Percentiles rank a stretch among this genome's conserved stretches.
Conservation (phyloP, 2,329 filamentous ascomycete genomes). For the Pseudogymnoascus sp. region DNA sequence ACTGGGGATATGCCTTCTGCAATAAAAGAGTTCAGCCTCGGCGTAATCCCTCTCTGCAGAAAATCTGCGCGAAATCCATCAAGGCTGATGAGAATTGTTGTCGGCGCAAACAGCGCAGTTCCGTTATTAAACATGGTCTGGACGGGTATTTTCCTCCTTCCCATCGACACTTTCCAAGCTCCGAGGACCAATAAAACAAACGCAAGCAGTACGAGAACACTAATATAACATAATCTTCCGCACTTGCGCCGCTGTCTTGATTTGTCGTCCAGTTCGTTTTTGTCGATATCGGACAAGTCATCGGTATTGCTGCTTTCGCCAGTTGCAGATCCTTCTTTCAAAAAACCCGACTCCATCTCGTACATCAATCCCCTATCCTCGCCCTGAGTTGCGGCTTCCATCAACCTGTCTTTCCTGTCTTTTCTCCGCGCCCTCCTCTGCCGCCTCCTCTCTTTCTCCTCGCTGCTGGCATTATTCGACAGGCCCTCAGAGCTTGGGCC, state of each 20-base stretch:
- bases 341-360: slow-evolving; percentile 77
- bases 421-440: slow-evolving; percentile 39
- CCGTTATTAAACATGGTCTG: slow-evolving; percentile 55
- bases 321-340: slow-evolving; percentile 57
- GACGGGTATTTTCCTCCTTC: slow-evolving; percentile 30
- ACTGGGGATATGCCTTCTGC: slow-evolving; percentile 76
- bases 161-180: slow-evolving; percentile 50
- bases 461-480: slow-evolving; percentile 2
- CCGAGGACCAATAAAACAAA: slow-evolving; percentile 48
- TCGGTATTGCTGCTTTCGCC: slow-evolving; percentile 54
- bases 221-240: slow-evolving; percentile 45
- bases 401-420: slow-evolving; percentile 43
- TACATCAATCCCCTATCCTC: slow-evolving; percentile 75
- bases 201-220: slow-evolving; percentile 42
- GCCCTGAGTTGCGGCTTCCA: slow-evolving; percentile 47
- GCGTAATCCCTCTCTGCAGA: slow-evolving; percentile 72
- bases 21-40: slow-evolving; percentile 69
- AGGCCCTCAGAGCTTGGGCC: slow-evolving; percentile 33
- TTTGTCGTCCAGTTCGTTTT: slow-evolving; percentile 43
- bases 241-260: slow-evolving; percentile 43
- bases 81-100: slow-evolving; percentile 85
- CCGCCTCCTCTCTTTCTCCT: slow-evolving; percentile 35
- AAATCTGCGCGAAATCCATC: slow-evolving; percentile 97
- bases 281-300: slow-evolving; percentile 49
- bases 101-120: slow-evolving; percentile 79